Percentiles rank a stretch among this genome's conserved stretches.
phyloP scores from a whole-genome alignment of 2,329 filamentous ascomycete genomes.

The Xylariaceae sp. region DNA sequence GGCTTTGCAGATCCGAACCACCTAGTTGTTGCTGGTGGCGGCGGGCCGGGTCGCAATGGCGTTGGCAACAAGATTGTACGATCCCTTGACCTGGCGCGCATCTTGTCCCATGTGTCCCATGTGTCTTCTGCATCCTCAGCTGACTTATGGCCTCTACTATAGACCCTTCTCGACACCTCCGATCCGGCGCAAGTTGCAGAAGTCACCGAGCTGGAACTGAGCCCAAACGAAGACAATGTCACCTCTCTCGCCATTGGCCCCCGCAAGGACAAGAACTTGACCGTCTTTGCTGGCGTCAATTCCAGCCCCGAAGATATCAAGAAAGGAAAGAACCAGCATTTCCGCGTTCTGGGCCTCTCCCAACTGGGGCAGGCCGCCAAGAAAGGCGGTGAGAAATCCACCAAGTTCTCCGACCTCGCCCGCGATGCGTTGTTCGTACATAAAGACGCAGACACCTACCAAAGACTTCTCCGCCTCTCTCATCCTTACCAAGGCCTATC shows the following conservation, averaged over 20 bases:
- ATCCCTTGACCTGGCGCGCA: neutral
- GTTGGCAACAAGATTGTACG: slow-evolving; percentile 83
- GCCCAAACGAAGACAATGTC: slow-evolving; percentile 82
- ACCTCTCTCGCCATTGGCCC: slow-evolving; percentile 72
- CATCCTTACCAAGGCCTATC: slow-evolving; percentile 46
- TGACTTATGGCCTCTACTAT: slow-evolving; percentile 5
- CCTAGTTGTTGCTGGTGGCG: slow-evolving; percentile 81
- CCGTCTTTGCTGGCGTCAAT: slow-evolving; percentile 76
- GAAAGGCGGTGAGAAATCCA: slow-evolving; percentile 31
- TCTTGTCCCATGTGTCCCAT: neutral
- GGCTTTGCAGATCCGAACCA: slow-evolving; percentile 78
- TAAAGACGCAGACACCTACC: slow-evolving; percentile 51
- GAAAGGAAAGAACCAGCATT: slow-evolving; percentile 77
- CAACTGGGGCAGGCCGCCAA: slow-evolving; percentile 27
- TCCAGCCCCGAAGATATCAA: slow-evolving; percentile 68
- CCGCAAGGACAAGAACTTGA: slow-evolving; percentile 49
- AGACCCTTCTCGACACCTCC: slow-evolving; percentile 71
- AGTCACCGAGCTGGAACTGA: slow-evolving; percentile 70
- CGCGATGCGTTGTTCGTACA: slow-evolving; percentile 50
- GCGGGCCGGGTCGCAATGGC: slow-evolving; percentile 74
- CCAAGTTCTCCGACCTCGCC: slow-evolving; percentile 45
- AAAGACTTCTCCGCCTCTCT: slow-evolving; percentile 54
- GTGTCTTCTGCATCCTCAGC: too few relatives aligned
- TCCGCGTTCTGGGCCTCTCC: slow-evolving; percentile 68
- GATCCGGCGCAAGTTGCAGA: slow-evolving; percentile 59